phyloP scores from a whole-genome alignment of 768 basidiomycete species.

The Porpolomopsis calyptriformis region DNA sequence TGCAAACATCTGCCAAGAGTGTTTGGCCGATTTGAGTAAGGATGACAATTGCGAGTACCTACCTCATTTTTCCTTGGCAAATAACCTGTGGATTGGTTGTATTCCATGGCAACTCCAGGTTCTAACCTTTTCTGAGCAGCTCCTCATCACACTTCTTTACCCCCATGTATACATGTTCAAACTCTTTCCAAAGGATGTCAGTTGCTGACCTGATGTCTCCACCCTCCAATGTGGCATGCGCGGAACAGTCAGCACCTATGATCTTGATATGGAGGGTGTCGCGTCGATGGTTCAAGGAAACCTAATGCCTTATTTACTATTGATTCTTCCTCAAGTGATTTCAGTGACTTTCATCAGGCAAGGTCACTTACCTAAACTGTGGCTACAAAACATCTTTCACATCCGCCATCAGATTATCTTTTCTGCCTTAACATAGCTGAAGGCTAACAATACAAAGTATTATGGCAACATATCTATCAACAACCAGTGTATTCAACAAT shows the following conservation, averaged over 20 bases:
- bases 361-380: slow-evolving; percentile 11
- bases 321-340: slow-evolving; percentile 19
- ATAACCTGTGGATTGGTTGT: slow-evolving; percentile 30
- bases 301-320: slow-evolving; percentile 16
- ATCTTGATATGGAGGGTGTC: slow-evolving; percentile 14
- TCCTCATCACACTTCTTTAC: slow-evolving; percentile 23
- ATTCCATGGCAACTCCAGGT: slow-evolving; percentile 18
- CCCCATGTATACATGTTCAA: slow-evolving; percentile 27
- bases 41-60: not conserved
- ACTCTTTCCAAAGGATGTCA: slow-evolving; percentile 22
- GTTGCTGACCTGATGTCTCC: not conserved
- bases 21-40: slow-evolving; percentile 1
- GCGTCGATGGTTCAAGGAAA: slow-evolving; percentile 16
- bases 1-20: slow-evolving; percentile 1
- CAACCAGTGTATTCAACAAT: slow-evolving; percentile 8
- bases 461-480: slow-evolving; percentile 18
- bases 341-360: slow-evolving; percentile 22
- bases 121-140: slow-evolving; percentile 24
- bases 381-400: slow-evolving; percentile 16
- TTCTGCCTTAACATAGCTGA: slow-evolving; percentile 23
- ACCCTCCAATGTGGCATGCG: slow-evolving; percentile 15
- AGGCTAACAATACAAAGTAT: slow-evolving; percentile 19
- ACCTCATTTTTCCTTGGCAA: slow-evolving; percentile 22
- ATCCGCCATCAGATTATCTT: slow-evolving; percentile 14
- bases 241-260: slow-evolving; percentile 26